These are phyloP conservation scores for Trichophyton rubrum DNA, from an alignment of 2,329 filamentous ascomycete species.

Conservation along the genomic window DNA sequence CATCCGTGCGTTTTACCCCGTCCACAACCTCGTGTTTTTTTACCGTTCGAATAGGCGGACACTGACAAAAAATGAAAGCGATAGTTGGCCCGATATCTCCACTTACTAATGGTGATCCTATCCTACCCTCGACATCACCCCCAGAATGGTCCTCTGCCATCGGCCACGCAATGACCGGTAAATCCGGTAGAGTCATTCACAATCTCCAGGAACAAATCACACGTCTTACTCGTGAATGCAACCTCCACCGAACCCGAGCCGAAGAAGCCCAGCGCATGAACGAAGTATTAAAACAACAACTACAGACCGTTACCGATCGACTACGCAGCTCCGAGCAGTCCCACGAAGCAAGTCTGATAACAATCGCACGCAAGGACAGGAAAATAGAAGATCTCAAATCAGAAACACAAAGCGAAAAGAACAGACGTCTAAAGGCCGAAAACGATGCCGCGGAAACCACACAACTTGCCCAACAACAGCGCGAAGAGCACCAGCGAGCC, in stretches of 20 bases:
- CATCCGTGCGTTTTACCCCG: neutral
- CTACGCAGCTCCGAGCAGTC: slow-evolving; percentile 34
- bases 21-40: too few species aligned
- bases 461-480: slow-evolving; percentile 28
- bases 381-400: slow-evolving; percentile 36
- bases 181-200: slow-evolving; percentile 40
- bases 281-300: slow-evolving; percentile 34
- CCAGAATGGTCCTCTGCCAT: slow-evolving; percentile 40
- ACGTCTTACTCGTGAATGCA: slow-evolving; percentile 36
- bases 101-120: neutral
- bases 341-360: slow-evolving; percentile 35
- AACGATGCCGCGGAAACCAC: slow-evolving; percentile 26
- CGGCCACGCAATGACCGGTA: slow-evolving; percentile 38
- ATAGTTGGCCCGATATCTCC: neutral
- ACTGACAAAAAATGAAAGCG: neutral
- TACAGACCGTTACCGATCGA: slow-evolving; percentile 35
- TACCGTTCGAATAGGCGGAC: neutral
- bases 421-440: slow-evolving; percentile 31
- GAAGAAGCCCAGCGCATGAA: slow-evolving; percentile 38
- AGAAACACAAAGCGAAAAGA: slow-evolving; percentile 32
- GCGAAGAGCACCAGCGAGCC: slow-evolving; percentile 30
- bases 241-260: slow-evolving; percentile 32
- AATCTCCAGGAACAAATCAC: slow-evolving; percentile 40
- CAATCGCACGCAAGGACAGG: slow-evolving; percentile 36
- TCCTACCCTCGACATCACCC: slow-evolving; percentile 6